These are phyloP conservation scores for Torulaspora franciscae DNA, from an alignment of 805 yeast genomes.

Conservation along the genomic window DNA sequence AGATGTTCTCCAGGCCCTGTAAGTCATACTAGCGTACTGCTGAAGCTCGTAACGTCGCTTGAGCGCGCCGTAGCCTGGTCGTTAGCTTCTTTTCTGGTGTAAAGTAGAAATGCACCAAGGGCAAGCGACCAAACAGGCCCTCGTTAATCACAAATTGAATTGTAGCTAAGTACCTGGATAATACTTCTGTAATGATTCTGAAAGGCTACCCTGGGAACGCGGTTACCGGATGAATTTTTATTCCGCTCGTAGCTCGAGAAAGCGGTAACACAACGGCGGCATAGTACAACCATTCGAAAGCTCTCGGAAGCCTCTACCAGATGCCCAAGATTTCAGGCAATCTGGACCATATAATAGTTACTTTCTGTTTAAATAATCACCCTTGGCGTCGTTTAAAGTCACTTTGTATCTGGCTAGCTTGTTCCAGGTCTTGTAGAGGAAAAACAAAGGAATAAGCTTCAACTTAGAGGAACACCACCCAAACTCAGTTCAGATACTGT, in stretches of 20 bases:
- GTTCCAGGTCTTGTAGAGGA: neutral
- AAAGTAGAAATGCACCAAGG: neutral
- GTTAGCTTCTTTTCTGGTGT: neutral
- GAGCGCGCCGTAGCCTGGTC: too few relatives aligned
- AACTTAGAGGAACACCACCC: neutral
- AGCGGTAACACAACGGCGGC: neutral
- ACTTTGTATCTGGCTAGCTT: neutral
- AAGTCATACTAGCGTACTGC: neutral
- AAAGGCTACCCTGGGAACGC: too few relatives aligned
- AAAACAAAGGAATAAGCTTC: neutral
- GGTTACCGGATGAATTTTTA: too few relatives aligned
- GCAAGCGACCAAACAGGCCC: too few relatives aligned
- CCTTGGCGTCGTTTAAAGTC: slow-evolving; percentile 2
- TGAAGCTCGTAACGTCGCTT: neutral
- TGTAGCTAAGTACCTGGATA: too few relatives aligned
- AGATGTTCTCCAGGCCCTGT: neutral
- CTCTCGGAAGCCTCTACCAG: neutral
- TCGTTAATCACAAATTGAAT: too few relatives aligned
- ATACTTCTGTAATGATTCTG: neutral
- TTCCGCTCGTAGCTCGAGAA: neutral
- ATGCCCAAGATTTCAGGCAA: neutral
- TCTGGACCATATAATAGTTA: neutral
- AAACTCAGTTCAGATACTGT: neutral
- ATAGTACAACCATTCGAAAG: neutral
- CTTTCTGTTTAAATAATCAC: neutral